Base-by-base conservation (phyloP, 139 green algal species). In the Marvania coccoides region DNA sequence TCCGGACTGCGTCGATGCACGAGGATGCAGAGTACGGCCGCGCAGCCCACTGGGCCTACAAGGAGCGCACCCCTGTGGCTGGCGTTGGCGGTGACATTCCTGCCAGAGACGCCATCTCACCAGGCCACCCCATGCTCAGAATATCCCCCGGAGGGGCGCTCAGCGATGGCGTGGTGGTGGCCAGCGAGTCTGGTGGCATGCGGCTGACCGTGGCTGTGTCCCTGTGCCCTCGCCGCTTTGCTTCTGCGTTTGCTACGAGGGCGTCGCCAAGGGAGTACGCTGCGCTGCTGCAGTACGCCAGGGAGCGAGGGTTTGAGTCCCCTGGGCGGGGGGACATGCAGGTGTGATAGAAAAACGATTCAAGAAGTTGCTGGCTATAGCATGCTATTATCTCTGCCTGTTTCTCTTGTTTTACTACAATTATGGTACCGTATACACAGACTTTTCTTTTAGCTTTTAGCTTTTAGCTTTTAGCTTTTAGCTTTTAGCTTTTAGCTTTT, bases 31-130 rank as follows among this genome's bases (percentile, higher is more conserved):
- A 95, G 75, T 95, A 92, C 58, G 88, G 88, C 29, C 69, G 69
- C 5, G 88, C 90, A 3, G 85, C 88, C 2, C 90, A 96, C 77
- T 96, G 86, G 85, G 74, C 78, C 2, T 96, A 95, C 78, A 96
- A 96, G 68, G 88, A 91, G 55, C 13, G 28, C 29, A 35, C 64
- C 8, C 6, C 24, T 13, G 28, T 26, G 46, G 26, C 29, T 19
- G 30, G 14, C 23, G 19, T n/a, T 5, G 38, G 12, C 13, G 24
- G 26, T 28, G 68, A 19, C 13, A 53, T 19, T 34, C 8, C 14
- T 8, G 37, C 37, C 29, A 40, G 33, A 8, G 26, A 69, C n/a
- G 37, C 31, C 14, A 51, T 74, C 19, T 31, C 47, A 57, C 24
- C 70, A 4, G 72, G 66, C 7, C 78, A 84, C 54, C 75, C 79